A percentile compares a stretch with the other conserved stretches of the same genome.
Conservation (phyloP, 192 early-diverging fungal species). For the Spizellomyces punctatus region DNA sequence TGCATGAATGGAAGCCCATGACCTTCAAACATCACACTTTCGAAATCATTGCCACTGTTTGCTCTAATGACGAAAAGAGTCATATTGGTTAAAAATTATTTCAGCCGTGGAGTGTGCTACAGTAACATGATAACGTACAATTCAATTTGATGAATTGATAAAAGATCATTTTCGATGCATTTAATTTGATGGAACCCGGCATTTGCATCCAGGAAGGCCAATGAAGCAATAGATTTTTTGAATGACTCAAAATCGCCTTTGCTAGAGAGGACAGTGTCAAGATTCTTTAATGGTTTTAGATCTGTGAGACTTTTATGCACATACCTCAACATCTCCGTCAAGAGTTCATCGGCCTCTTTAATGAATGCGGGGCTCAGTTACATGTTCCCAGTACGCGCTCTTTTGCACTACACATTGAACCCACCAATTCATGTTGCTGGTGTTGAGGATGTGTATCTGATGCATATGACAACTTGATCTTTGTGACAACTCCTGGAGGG, state of each 20-base stretch:
- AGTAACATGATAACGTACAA: constrained; percentile 3
- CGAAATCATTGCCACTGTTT: constrained; percentile 1
- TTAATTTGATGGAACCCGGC: constrained; percentile 20
- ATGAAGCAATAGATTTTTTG: constrained; percentile 2
- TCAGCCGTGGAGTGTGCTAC: not conserved
- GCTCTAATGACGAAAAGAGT: not conserved
- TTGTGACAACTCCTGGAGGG: not conserved
- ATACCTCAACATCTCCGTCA: not conserved
- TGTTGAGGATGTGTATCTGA: constrained; percentile 21
- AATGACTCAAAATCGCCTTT: constrained; percentile 19
- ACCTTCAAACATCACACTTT: constrained; percentile 19
- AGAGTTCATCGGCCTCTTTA: constrained; percentile 24
- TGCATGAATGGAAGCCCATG: constrained; percentile 28
- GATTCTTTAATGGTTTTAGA: not conserved
- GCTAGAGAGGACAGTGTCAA: constrained; percentile 12
- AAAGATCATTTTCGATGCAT: constrained; percentile 23
- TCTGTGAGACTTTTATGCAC: not conserved
- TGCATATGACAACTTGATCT: constrained; percentile 18
- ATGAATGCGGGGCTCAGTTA: constrained; percentile 1
- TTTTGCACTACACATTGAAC: not conserved
- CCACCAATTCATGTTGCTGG: constrained; percentile 25
- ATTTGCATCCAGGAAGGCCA: constrained; percentile 27
- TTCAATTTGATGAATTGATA: constrained; percentile 15
- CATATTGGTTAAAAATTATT: not conserved
- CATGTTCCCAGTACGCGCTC: not conserved